phyloP scores from a whole-genome alignment of 2,329 filamentous ascomycete species.

The Aspergillus intermedius region DNA sequence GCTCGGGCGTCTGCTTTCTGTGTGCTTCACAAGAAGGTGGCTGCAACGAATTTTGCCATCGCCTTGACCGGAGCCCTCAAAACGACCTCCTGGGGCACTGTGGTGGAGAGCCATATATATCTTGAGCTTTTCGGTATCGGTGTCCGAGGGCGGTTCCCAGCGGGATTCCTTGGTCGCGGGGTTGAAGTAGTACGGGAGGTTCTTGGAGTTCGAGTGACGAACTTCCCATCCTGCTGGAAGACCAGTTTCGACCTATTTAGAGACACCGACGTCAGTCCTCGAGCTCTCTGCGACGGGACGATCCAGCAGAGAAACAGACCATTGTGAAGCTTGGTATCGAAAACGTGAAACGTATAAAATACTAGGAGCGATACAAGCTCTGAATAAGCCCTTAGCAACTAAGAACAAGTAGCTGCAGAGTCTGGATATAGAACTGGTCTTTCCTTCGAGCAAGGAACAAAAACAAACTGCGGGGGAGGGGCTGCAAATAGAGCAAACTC shows the following conservation, averaged over 20 bases:
- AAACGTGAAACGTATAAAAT: neutral
- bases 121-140: constrained; percentile 89
- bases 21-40: constrained; percentile 91
- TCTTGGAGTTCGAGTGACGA: constrained; percentile 95
- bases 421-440: neutral
- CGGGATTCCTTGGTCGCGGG: constrained; percentile 74
- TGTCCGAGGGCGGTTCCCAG: constrained; percentile 87
- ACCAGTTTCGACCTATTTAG: constrained; percentile 61
- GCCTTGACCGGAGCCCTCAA: constrained; percentile 34
- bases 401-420: neutral
- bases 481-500: constrained; percentile 18
- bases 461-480: constrained; percentile 25
- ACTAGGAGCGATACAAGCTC: neutral
- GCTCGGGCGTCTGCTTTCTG: constrained; percentile 75
- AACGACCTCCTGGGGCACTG: constrained; percentile 45
- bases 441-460: no score
- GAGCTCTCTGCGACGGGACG: neutral
- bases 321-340: constrained; percentile 2
- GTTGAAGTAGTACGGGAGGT: constrained; percentile 99
- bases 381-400: neutral
- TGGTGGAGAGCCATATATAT: constrained; percentile 87
- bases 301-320: constrained; percentile 3
- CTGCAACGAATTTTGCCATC: constrained; percentile 88
- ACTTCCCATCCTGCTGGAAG: constrained; percentile 89
- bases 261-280: neutral